Base-by-base conservation (phyloP, 2,329 filamentous ascomycete genomes). In the Pseudogymnoascus sp. region DNA sequence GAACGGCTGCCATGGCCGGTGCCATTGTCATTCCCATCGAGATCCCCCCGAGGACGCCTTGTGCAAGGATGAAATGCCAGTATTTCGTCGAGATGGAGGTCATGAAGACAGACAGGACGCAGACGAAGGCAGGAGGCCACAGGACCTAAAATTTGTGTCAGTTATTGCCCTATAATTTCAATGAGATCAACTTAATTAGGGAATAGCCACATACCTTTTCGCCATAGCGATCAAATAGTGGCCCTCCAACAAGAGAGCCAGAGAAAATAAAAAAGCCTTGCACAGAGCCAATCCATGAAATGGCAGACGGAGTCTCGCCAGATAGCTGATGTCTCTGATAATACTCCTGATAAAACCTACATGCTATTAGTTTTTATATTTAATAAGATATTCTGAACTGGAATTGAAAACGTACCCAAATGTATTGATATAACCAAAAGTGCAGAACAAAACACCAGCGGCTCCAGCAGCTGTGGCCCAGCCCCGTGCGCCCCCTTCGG, bases 81-180 rank as follows among this genome's bases (percentile, higher is more conserved):
- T 82, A 84, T 63, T 82, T 68, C 0, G 75, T 80, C 62, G 77
- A 85, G 63, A 88, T 72, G 5, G 78, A 82, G 0, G 82, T 78
- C 84, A 88, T 86, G 82, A 88, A 87, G 5, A 88, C 69, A 1
- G 83, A 81, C 62, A 88, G 81, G 14, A 88, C 80, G 63, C 86
- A 82, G 31, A 85, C 69, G 61, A 86, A 72, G 0, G 76, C 80
- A 21, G 83, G 83, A 12, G 71, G 70, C 0, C 82, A 23, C 2
- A 86, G 69, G 0, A 89, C 73, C 63, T 76, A 78, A 18, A 34
- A 6, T 16, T 34, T 5, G 8, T 18, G 25, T 53, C 3, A 34
- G 25, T 16, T 53, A 12, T 59, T 16, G 68, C 61, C 5, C 66
- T 62, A 4, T 53, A 43, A 67, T 62, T 18, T 40, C 11, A 38